Conservation (phyloP, 164 flowering plant genomes). For the Amborella trichopoda region DNA sequence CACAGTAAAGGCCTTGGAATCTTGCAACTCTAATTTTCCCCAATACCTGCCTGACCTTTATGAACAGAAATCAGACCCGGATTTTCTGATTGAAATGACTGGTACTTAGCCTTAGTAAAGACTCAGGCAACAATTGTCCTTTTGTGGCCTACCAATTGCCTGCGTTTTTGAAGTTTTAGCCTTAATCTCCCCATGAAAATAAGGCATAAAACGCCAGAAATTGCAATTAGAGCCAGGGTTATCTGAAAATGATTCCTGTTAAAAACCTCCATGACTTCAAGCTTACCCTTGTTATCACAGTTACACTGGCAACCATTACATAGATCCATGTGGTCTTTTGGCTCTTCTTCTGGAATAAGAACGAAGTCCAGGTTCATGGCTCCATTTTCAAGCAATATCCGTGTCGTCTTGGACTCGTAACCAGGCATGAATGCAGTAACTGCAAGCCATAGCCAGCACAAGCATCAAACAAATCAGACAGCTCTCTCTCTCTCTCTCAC, state of each 20-base stretch:
- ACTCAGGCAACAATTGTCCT: constrained; percentile 16
- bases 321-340: constrained; percentile 4
- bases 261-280: constrained; percentile 16
- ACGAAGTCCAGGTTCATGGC: constrained; percentile 56
- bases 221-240: constrained; percentile 17
- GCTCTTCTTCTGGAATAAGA: constrained; percentile 32
- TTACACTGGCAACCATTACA: constrained; percentile 21
- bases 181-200: constrained; percentile 29
- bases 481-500: not conserved
- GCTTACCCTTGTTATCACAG: constrained; percentile 17
- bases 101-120: too few species aligned
- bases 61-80: too few species aligned
- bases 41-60: too few species aligned
- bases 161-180: constrained; percentile 22
- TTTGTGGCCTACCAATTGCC: constrained; percentile 21
- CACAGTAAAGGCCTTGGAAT: too few species aligned
- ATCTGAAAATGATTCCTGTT: constrained; percentile 24
- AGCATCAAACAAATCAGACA: not conserved
- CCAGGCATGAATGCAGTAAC: constrained; percentile 60
- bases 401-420: constrained; percentile 48
- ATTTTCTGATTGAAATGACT: too few species aligned
- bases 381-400: constrained; percentile 37
- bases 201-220: constrained; percentile 37
- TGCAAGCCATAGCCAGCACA: constrained; percentile 16
- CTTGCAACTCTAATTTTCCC: too few species aligned